Evolutionary conservation across 805 yeast species (phyloP).

Genomic region (Candida ficus): DNA sequence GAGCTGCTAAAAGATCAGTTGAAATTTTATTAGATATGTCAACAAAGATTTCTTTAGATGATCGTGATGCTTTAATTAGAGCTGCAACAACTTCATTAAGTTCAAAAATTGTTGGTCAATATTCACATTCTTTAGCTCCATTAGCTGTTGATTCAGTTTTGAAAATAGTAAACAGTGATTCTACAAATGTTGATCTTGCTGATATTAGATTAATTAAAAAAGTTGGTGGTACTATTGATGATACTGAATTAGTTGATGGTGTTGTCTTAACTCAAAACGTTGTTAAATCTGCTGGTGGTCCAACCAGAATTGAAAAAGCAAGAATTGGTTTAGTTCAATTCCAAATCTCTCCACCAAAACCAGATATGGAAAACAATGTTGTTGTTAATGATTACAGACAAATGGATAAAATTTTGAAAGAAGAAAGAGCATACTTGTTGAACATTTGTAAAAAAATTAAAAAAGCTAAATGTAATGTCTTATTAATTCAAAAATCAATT

Average conservation of each 20-base stretch:
- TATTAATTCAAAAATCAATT: slow-evolving; percentile 89
- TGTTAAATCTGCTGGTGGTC: slow-evolving; percentile 90
- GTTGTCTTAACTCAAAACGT: slow-evolving; percentile 90
- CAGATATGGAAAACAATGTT: slow-evolving; percentile 92
- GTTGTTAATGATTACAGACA: slow-evolving; percentile 98
- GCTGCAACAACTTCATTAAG: slow-evolving; percentile 94
- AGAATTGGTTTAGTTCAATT: slow-evolving; percentile 78
- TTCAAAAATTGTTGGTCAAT: slow-evolving; percentile 94
- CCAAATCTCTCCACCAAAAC: slow-evolving; percentile 94
- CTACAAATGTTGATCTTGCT: slow-evolving; percentile 74
- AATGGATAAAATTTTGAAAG: slow-evolving; percentile 97
- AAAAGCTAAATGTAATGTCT: slow-evolving; percentile 88
- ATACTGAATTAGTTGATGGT: slow-evolving; percentile 89
- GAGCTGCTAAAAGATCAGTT: slow-evolving; percentile 79
- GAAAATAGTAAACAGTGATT: slow-evolving; percentile 57
- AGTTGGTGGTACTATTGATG: slow-evolving; percentile 97
- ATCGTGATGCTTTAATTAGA: slow-evolving; percentile 76
- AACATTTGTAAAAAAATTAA: slow-evolving; percentile 95
- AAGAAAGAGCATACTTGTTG: slow-evolving; percentile 91
- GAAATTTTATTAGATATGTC: slow-evolving; percentile 84
- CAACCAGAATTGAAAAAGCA: slow-evolving; percentile 91
- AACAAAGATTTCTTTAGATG: slow-evolving; percentile 68
- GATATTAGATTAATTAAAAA: slow-evolving; percentile 89
- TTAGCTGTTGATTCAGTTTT: slow-evolving; percentile 91
- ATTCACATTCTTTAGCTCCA: slow-evolving; percentile 80